These are phyloP conservation scores for Scutellaria baicalensis DNA, from an alignment of 257 asterid species.

Conservation along the genomic window DNA sequence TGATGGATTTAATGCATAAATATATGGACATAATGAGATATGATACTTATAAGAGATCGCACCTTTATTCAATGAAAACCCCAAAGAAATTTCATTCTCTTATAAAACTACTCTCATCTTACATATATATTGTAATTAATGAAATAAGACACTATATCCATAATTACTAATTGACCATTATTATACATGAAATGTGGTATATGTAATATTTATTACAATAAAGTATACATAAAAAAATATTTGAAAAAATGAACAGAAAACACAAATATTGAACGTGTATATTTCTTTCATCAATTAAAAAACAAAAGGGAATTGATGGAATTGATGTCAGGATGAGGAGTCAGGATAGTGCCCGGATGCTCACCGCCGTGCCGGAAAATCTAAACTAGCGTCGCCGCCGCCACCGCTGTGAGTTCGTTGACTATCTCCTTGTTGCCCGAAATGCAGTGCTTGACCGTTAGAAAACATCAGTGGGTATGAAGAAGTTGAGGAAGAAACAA, in stretches of 20 bases:
- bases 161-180: no score
- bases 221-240: background rate
- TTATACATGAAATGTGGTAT: no score
- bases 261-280: background rate
- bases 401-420: conserved; percentile 8
- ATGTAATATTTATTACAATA: no score
- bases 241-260: background rate
- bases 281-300: background rate
- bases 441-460: conserved; percentile 26
- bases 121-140: no score
- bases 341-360: conserved; percentile 39
- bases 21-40: no score
- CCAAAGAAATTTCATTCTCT: no score
- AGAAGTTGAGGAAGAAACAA: conserved; percentile 9
- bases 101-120: no score
- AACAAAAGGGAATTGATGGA: background rate
- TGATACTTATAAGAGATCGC: no score
- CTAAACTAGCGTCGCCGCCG: conserved; percentile 6
- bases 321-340: conserved; percentile 24
- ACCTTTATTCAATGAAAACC: no score
- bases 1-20: no score
- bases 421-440: conserved; percentile 22
- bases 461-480: conserved; percentile 40
- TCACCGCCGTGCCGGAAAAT: conserved; percentile 42
- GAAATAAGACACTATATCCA: no score